Evolutionary conservation across 805 yeast genomes (phyloP), one percentile per base, ranked within the genome.

Genomic region (Ogataea paradorogensis): DNA sequence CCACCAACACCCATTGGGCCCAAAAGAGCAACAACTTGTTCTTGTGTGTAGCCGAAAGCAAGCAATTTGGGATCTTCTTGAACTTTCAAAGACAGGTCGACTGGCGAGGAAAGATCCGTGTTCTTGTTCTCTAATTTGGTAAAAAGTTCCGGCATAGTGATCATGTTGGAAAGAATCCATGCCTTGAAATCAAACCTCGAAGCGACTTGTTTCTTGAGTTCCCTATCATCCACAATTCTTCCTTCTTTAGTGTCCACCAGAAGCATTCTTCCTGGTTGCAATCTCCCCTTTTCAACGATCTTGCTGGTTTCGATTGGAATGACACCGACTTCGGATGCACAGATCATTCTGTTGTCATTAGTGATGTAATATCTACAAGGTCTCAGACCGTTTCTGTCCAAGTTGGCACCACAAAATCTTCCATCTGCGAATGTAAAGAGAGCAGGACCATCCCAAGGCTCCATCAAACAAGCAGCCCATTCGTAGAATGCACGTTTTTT

Each of bases 401-500:
- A 76, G 64, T 90, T 90, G 35, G 99, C 99, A 72, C 99, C 99
- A 69, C 96, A 88, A 75, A 87, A 91, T 55, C 98, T 78, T 53
- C 96, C 97, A 65, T 91, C 98, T 26, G 97, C 91, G 65, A 91
- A 93, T 22, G 95, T 89, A 71, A 91, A 86, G 52, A 93, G 70
- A 25, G 98, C 98, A 14, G 99, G 99, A 50, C 99, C 99, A 68
- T 91, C 99, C 99, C 99, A 91, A 7, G 98, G 98, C 70, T 91
- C 99, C 96, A 93, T 93, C 50, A 91, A 69, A 68, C 97, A 89
- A 9, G 98, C 96, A 33, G 97, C 98, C 98, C 98, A 91, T 65
- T 93, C 97, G 69, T 91, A 91, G 66, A 95, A 91, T 1, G 98
- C 97, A 55, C 76, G 80, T 69, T 90, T 85, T 63, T 84, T 82